Base-by-base conservation (phyloP, 441 rosid species). In the Syzygium malaccense region DNA sequence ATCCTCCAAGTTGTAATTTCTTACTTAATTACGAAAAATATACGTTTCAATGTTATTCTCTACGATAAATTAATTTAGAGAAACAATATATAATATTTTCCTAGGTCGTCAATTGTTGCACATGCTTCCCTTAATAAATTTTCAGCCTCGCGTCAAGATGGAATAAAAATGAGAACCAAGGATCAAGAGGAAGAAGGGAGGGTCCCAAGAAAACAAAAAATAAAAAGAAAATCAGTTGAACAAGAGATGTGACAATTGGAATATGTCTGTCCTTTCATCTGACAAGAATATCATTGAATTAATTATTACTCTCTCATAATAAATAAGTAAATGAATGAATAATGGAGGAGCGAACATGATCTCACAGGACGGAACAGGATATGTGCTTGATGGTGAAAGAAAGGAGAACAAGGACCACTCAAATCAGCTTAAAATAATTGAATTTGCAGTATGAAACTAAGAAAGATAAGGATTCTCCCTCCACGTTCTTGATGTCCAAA, bases 381-480 rank as follows among this genome's bases (percentile, higher is more conserved):
- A 71, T 19, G 83, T 71, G 51, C 83, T 12, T 23, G 49, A 71
- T 37, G 83, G 83, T 23, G 83, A 71, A 37, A 71, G 83, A 71
- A 6, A 25, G 83, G 49, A 37, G 51, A 23, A 71, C 83, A 41
- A 37, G 28, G 83, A 71, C 83, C 83, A 37, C 83, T 41, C 51
- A 71, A 71, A 71, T 71, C 83, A 71, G 17, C 83, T 23, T 23
- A 71, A 71, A 37, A 11, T 71, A 41, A 71, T 71, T 71, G 49
- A 23, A 20, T 23, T 71, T 14, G 17, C 83, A 37, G 28, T 11
- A 11, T 25, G n/a, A 23, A n/a, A 9, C 64, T 4, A 23, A 48
- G 62, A 87, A 84, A 25, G 91, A 91, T 90, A 89, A 90, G 88
- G 92, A 91, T 91, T 93, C 92, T 90, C 78, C 48, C 53, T 84